Conservation (phyloP, 1,284 basidiomycete genomes). For the Irpex sp. region DNA sequence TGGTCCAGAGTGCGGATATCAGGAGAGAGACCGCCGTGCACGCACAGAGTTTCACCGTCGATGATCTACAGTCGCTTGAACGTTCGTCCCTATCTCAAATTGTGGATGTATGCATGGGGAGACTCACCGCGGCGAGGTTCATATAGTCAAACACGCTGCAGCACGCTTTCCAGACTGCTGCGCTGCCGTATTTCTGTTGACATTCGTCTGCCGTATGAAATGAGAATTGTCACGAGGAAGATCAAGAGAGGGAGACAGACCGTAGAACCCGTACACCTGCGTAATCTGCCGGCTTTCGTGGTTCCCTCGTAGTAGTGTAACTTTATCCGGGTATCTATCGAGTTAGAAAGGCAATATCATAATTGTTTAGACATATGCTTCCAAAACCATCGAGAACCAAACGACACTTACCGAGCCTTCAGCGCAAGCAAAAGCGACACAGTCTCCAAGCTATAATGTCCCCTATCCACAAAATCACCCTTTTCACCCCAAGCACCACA, state of each 20-base stretch:
- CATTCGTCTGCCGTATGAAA: constrained; percentile 70
- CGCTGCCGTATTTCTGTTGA: constrained; percentile 93
- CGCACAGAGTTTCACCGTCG: constrained; percentile 86
- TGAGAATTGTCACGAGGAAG: not conserved
- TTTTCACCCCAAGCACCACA: constrained; percentile 29
- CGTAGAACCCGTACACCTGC: constrained; percentile 97
- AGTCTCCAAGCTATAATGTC: constrained; percentile 96
- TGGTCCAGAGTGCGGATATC: constrained; percentile 92
- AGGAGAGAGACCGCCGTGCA: constrained; percentile 90
- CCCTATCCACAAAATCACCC: constrained; percentile 98
- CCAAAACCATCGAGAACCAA: too few relatives aligned
- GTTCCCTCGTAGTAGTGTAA: constrained; percentile 89
- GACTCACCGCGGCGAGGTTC: constrained; percentile 84
- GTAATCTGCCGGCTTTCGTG: constrained; percentile 97
- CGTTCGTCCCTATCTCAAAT: not conserved
- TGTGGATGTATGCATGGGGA: not conserved
- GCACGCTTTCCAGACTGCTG: constrained; percentile 93
- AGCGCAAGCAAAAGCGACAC: constrained; percentile 85
- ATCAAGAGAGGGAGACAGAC: constrained; percentile 37
- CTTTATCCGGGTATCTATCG: constrained; percentile 82
- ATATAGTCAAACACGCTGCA: constrained; percentile 94
- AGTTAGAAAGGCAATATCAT: constrained; percentile 2
- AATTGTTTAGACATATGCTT: too few relatives aligned
- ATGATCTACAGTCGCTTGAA: constrained; percentile 61
- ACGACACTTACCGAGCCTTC: constrained; percentile 72